These are phyloP conservation scores for Hypholoma fasciculare DNA, from an alignment of 768 basidiomycete species.

Conservation along the genomic window DNA sequence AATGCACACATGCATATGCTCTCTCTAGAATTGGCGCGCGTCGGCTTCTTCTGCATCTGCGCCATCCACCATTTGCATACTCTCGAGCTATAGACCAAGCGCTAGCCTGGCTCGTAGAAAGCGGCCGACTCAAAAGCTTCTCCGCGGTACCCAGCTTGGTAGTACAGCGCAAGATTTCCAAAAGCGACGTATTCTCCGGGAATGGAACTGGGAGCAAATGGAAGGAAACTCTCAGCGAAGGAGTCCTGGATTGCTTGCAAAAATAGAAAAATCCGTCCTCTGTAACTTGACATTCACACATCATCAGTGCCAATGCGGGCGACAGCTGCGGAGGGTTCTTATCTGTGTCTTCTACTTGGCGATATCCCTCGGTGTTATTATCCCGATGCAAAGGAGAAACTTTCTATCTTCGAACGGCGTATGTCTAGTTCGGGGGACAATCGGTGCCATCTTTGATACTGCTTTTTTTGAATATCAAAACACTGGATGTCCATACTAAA, in stretches of 20 bases:
- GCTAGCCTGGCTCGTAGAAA: constrained; percentile 63
- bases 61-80: constrained; percentile 68
- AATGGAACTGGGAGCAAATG: constrained; percentile 48
- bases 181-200: constrained; percentile 57
- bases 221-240: constrained; percentile 49
- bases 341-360: neutral
- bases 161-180: constrained; percentile 58
- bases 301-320: neutral
- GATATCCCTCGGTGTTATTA: neutral
- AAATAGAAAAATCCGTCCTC: neutral
- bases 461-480: neutral
- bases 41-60: constrained; percentile 58
- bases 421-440: too few relatives aligned
- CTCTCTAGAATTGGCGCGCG: constrained; percentile 61
- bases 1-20: constrained; percentile 75
- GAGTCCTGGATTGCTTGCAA: constrained; percentile 38
- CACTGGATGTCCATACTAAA: neutral
- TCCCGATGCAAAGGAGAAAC: neutral
- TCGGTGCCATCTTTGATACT: neutral
- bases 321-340: neutral
- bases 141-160: constrained; percentile 69
- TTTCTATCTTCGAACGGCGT: neutral
- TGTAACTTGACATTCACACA: neutral
- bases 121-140: constrained; percentile 54
- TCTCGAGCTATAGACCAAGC: constrained; percentile 80